phyloP scores from a whole-genome alignment of 73 alveolate genomes.

The Paraurostyla sp. region DNA sequence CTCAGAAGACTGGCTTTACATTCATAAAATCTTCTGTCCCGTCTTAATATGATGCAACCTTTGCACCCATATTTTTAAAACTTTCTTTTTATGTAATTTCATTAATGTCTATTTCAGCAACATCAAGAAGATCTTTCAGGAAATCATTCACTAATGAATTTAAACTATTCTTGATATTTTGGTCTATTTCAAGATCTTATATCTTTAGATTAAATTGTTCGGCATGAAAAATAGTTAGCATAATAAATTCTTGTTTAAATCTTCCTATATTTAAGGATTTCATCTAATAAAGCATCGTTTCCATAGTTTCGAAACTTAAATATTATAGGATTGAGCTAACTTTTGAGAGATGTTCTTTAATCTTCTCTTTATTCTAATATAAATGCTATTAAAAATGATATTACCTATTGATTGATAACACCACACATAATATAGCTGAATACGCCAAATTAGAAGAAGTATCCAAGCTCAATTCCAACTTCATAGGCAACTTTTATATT shows the following conservation, averaged over 20 bases:
- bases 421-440: constrained; percentile 71
- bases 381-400: not conserved
- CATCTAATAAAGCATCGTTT: constrained; percentile 55
- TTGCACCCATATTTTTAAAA: not conserved
- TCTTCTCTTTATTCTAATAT: constrained; percentile 43
- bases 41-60: not conserved
- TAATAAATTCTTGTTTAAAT: constrained; percentile 36
- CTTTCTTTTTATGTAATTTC: not conserved
- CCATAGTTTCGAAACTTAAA: constrained; percentile 63
- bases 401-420: constrained; percentile 25
- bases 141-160: not conserved
- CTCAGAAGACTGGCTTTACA: too few relatives aligned
- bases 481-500: constrained; percentile 43
- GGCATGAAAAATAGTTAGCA: constrained; percentile 60
- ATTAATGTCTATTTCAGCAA: constrained; percentile 5
- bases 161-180: constrained; percentile 16
- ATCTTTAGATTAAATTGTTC: constrained; percentile 2
- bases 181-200: constrained; percentile 2
- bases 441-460: constrained; percentile 65
- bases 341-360: constrained; percentile 56
- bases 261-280: constrained; percentile 22
- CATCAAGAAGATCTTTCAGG: constrained; percentile 41
- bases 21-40: too few relatives aligned
- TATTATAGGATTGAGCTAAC: constrained; percentile 58
- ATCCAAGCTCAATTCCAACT: constrained; percentile 71